Evolutionary conservation across 352 stramenopile genomes (phyloP).

Genomic region (Phytophthora megakarya): DNA sequence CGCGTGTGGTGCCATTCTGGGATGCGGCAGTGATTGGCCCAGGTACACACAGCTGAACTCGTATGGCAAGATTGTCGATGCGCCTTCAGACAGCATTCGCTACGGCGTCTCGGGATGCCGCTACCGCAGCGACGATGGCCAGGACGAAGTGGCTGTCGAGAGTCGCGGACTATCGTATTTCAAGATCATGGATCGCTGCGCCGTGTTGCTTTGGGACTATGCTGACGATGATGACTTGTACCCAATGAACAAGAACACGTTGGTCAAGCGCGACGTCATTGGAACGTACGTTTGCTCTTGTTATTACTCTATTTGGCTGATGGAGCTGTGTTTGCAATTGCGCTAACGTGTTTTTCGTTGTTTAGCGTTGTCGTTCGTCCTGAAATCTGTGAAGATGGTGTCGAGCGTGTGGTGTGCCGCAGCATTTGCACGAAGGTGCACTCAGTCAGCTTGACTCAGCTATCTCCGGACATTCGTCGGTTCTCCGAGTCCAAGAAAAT

Average conservation of each 20-base stretch:
- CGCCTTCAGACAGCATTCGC: slow-evolving; percentile 33
- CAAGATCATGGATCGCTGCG: slow-evolving; percentile 34
- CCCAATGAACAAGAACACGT: slow-evolving; percentile 31
- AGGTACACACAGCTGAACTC: slow-evolving; percentile 37
- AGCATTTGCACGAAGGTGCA: slow-evolving; percentile 46
- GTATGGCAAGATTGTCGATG: slow-evolving; percentile 35
- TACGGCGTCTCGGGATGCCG: slow-evolving; percentile 37
- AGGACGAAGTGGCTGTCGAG: slow-evolving; percentile 36
- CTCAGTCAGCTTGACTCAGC: slow-evolving; percentile 19
- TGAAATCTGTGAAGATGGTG: slow-evolving; percentile 41
- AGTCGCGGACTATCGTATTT: slow-evolving; percentile 42
- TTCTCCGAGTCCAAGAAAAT: slow-evolving; percentile 41
- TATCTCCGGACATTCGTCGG: slow-evolving; percentile 31
- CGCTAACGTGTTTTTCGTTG: slow-evolving; percentile 21
- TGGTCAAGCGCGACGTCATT: slow-evolving; percentile 42
- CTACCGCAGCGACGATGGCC: slow-evolving; percentile 38
- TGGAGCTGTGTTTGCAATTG: not conserved
- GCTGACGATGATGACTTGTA: slow-evolving; percentile 38
- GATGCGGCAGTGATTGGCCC: slow-evolving; percentile 31
- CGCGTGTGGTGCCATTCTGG: slow-evolving; percentile 34
- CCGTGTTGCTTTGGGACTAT: slow-evolving; percentile 40
- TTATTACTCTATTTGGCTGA: not conserved
- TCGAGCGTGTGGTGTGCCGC: slow-evolving; percentile 42
- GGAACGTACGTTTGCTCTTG: slow-evolving; percentile 36
- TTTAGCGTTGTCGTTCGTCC: slow-evolving; percentile 37